Evolutionary conservation across 129 eudicot species (phyloP).

Genomic region (Flaveria linearis): DNA sequence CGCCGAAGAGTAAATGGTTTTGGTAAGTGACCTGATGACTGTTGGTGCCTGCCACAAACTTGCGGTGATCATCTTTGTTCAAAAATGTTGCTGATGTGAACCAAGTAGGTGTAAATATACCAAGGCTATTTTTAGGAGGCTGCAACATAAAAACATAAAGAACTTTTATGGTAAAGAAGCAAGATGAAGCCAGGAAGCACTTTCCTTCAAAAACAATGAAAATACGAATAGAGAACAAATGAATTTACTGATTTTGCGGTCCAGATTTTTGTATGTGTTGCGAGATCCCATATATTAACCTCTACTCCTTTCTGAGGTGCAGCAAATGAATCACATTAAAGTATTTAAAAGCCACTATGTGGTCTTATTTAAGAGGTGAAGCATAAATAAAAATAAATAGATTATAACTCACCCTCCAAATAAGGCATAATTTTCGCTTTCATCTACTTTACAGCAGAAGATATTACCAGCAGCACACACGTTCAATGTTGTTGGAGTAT

Average conservation of each 20-base stretch:
- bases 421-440: constrained; percentile 64
- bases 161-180: constrained; percentile 13
- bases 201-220: neutral
- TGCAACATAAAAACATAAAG: constrained; percentile 35
- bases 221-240: neutral
- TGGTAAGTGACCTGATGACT: constrained; percentile 66
- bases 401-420: constrained; percentile 83
- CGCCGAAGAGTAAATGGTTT: neutral
- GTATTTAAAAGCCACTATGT: neutral
- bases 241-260: constrained; percentile 83
- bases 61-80: constrained; percentile 82
- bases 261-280: constrained; percentile 69
- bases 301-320: constrained; percentile 82
- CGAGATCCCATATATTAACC: constrained; percentile 88
- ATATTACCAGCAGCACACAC: constrained; percentile 74
- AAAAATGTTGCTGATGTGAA: constrained; percentile 90
- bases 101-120: constrained; percentile 88
- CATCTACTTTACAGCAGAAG: constrained; percentile 71
- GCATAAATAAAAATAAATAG: neutral
- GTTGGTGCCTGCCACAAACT: constrained; percentile 86
- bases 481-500: constrained; percentile 60
- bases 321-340: constrained; percentile 14
- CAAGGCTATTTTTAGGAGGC: constrained; percentile 93
- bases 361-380: neutral
- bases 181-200: neutral